phyloP scores from a whole-genome alignment of 306 rosid species.

The Carpinus fangiana region DNA sequence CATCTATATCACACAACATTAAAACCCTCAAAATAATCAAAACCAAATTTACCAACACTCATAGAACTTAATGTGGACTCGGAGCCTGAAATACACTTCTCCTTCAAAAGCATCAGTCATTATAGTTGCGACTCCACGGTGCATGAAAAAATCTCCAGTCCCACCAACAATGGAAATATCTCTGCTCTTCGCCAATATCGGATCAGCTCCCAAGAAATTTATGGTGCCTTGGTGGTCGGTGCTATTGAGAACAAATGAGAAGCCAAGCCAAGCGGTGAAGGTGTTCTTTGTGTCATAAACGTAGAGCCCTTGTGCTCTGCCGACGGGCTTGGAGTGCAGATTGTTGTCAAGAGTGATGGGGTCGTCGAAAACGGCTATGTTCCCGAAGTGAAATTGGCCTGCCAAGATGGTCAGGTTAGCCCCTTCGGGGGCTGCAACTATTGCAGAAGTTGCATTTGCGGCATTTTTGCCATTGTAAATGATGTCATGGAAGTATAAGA shows the following conservation, averaged over 20 bases:
- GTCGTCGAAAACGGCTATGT: conserved; percentile 68
- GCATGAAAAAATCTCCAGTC: conserved; percentile 81
- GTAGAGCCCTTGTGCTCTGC: conserved; percentile 82
- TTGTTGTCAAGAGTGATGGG: conserved; percentile 73
- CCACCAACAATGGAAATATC: conserved; percentile 74
- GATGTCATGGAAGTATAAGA: conserved; percentile 66
- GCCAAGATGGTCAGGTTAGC: conserved; percentile 58
- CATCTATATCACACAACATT: too few relatives aligned
- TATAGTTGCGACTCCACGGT: conserved; percentile 70
- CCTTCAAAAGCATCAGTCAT: conserved; percentile 72
- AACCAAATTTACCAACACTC: conserved; percentile 54
- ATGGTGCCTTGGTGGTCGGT: conserved; percentile 51
- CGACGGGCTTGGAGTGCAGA: conserved; percentile 65
- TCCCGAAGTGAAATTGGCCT: conserved; percentile 52
- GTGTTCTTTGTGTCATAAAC: conserved; percentile 62
- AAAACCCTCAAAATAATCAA: too few relatives aligned
- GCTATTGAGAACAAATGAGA: conserved; percentile 52
- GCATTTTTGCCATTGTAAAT: conserved; percentile 66
- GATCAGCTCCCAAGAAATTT: conserved; percentile 69
- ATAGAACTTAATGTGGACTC: conserved; percentile 58
- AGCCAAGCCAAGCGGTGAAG: conserved; percentile 65
- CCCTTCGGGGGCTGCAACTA: conserved; percentile 71
- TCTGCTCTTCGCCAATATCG: conserved; percentile 46
- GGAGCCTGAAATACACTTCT: conserved; percentile 72
- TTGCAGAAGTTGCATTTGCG: conserved; percentile 67